Percentiles rank a stretch among this genome's conserved stretches.
Evolutionary conservation across 1,284 basidiomycete genomes (phyloP).

Genomic region (Irpex rosettiformis): DNA sequence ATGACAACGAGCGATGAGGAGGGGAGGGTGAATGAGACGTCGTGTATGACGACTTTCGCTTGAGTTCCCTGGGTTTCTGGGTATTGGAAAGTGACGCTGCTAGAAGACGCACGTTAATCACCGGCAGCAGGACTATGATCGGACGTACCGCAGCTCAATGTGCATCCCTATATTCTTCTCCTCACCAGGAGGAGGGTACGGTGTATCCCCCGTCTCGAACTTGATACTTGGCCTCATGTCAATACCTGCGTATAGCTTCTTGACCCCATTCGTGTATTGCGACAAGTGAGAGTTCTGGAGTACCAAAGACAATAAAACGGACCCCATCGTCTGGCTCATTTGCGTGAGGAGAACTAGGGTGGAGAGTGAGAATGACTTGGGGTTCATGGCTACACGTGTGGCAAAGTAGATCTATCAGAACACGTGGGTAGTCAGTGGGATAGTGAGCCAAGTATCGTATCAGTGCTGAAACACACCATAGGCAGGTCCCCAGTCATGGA

Average conservation of each 20-base stretch:
- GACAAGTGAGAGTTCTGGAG: conserved; percentile 60
- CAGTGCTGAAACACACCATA: no score
- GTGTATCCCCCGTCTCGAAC: not conserved
- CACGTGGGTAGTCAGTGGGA: no score
- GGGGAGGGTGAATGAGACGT: conserved; percentile 60
- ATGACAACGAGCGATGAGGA: conserved; percentile 47
- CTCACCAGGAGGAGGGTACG: not conserved
- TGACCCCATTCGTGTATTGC: conserved; percentile 27
- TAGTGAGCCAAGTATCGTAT: no score
- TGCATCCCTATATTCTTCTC: not conserved
- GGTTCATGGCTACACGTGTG: conserved; percentile 33
- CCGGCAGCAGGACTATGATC: not conserved
- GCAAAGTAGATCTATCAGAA: not conserved
- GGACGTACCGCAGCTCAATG: not conserved
- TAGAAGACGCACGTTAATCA: not conserved
- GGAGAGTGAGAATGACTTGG: conserved; percentile 27
- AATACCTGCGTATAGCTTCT: not conserved
- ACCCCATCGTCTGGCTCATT: not conserved
- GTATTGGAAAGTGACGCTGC: not conserved
- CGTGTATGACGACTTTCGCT: conserved; percentile 42
- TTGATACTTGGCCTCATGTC: not conserved
- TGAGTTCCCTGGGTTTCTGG: not conserved
- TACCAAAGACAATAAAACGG: not conserved
- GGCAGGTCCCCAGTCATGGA: not conserved
- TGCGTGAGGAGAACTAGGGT: not conserved